Evolutionary conservation across 208 protist genomes (phyloP).

Genomic region (Leishmania gerbilli): DNA sequence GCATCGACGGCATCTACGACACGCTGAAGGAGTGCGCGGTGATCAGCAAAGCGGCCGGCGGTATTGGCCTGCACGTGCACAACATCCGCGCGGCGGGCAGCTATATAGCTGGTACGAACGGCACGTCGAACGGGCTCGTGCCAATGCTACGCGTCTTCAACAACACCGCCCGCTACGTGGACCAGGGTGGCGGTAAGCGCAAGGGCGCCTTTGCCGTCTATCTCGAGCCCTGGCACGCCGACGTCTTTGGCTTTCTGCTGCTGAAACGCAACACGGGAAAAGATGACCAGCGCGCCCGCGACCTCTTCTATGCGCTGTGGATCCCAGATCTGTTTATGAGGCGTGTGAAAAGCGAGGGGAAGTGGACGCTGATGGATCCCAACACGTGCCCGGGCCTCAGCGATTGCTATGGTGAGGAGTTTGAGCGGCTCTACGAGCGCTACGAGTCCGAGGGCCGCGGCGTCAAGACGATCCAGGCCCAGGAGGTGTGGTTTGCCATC

Average conservation of each 20-base stretch:
- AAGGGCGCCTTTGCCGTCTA: conserved; percentile 99
- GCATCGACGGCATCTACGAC: conserved; percentile 99
- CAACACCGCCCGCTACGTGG: conserved; percentile 99
- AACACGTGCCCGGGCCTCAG: conserved; percentile 95
- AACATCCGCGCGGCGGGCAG: conserved; percentile 96
- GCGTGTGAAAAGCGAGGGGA: conserved; percentile 93
- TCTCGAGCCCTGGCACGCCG: conserved; percentile 99
- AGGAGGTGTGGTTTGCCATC: conserved; percentile 99
- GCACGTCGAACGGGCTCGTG: conserved; percentile 97
- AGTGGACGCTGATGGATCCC: conserved; percentile 99
- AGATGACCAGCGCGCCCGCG: conserved; percentile 97
- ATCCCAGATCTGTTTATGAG: conserved; percentile 99
- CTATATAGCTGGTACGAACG: conserved; percentile 99
- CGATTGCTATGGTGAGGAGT: conserved; percentile 96
- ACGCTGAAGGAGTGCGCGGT: conserved; percentile 98
- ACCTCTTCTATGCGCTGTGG: conserved; percentile 99
- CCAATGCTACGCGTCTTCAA: conserved; percentile 99
- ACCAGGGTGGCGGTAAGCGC: conserved; percentile 98
- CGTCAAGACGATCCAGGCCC: conserved; percentile 92
- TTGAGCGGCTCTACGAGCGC: conserved; percentile 92
- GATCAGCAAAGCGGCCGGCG: conserved; percentile 98
- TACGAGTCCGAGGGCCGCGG: conserved; percentile 94
- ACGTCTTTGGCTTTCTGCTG: conserved; percentile 98
- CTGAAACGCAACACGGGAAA: conserved; percentile 98
- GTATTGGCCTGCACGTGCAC: conserved; percentile 98